These are phyloP conservation scores for Zostera marina DNA, from an alignment of 116 monocot genomes.

Conservation along the genomic window DNA sequence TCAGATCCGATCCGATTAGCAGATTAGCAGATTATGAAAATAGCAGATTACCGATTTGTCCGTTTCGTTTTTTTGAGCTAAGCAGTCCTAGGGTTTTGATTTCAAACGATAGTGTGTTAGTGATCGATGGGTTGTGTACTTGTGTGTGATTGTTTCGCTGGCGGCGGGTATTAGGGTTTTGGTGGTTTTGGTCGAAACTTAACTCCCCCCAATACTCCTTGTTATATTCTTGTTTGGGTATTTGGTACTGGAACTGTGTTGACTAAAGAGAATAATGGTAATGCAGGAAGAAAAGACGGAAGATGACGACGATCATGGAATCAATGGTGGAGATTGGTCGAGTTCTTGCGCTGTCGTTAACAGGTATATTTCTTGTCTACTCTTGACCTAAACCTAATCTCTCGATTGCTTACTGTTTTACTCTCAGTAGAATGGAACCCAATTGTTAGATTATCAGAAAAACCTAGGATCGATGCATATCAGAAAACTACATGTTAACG, in stretches of 20 bases:
- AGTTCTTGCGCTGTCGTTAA: constrained; percentile 3
- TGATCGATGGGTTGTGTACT: too few relatives aligned
- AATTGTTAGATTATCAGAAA: background rate
- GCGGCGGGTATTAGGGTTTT: constrained; percentile 11
- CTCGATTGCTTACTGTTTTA: too few relatives aligned
- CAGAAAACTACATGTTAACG: too few relatives aligned
- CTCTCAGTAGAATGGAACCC: too few relatives aligned
- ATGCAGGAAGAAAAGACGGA: constrained; percentile 3
- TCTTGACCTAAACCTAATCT: constrained; percentile 1
- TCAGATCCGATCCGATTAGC: constrained; percentile 6
- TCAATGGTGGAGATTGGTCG: constrained; percentile 1
- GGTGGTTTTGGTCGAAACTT: background rate
- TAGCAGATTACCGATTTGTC: background rate
- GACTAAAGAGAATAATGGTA: background rate
- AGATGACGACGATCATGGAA: background rate
- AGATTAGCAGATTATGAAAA: too few relatives aligned
- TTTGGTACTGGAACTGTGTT: background rate
- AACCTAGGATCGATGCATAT: too few relatives aligned
- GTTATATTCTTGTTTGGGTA: constrained; percentile 1
- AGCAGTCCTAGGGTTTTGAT: too few relatives aligned
- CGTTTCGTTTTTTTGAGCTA: too few relatives aligned
- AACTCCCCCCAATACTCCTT: background rate
- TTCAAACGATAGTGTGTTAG: too few relatives aligned
- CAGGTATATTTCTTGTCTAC: too few relatives aligned
- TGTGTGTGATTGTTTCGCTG: background rate